Evolutionary conservation across 805 yeast genomes (phyloP), one percentile per base, ranked within the genome.

Genomic region (Saccharomycopsis sp.): DNA sequence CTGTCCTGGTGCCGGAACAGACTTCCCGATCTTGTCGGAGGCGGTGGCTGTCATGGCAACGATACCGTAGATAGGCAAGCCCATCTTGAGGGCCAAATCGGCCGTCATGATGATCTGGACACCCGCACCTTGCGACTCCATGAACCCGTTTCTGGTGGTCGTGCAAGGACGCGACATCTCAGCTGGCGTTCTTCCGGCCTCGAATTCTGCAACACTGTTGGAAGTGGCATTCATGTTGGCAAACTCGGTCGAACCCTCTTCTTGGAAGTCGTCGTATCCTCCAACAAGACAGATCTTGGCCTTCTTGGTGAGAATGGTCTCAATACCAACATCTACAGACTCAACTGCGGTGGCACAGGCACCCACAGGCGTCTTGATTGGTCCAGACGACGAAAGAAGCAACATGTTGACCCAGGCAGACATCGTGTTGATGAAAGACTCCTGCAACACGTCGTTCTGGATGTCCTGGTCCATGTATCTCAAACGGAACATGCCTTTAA

Each of bases 41-140:
- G 99, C 99, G 69, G 98, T 96, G 58, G 97, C 93, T 59, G 97
- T 82, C 82, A 92, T 77, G 57, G 96, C 99, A 67, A 92, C 80
- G 63, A 94, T 84, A 75, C 97, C 99, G 69, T 96, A 89, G 68
- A 94, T 89, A 72, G 99, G 99, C 67, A 96, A 97, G 79, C 99
- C 99, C 99, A 94, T 94, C 72, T 87, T 84, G 66, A 94, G 69
- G 44, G 99, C 99, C 65, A 94, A 78, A 65, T 87, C 90, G 57
- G 97, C 99, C 65, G 85, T 82, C 99, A 94, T 94, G 64, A 94
- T 83, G 64, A 94, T 86, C 80, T 94, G 97, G 67, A 89, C 87
- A 84, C 99, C 99, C 56, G 98, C 84, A 81, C 99, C 99, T 77
- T 94, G 99, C 47, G 99, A 86, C 81, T 94, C 99, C 98, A 94